Evolutionary conservation across 306 rosid genomes (phyloP), one percentile per base, ranked within the genome.

Genomic region (Malus asiatica): DNA sequence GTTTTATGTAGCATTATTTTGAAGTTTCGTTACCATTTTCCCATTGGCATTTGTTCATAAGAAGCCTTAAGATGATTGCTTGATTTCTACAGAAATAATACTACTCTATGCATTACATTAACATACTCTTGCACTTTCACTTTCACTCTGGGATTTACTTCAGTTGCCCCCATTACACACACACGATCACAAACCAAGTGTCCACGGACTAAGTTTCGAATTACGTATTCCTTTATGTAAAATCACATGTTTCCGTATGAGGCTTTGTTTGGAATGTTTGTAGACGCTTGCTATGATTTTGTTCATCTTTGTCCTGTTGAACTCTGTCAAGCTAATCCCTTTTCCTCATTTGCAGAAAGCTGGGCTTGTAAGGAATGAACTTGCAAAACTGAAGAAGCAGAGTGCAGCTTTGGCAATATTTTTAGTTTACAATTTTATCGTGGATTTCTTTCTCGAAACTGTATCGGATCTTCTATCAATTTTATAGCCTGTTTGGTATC

Each of bases 321-420:
- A 8, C 46, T 18, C 52, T 15, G 3, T 18, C 15, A 12, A 66
- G 2, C 33, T 76, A 32, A 57, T 29, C 3, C 4, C 4, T 53
- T 30, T 29, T 60, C 18, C 66, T 11, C 48, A 55, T 79, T 4
- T 89, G 96, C 97, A 95, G 99, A 92, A 84, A 73, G 93, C 91
- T 25, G 93, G 89, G 70, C 76, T 87, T 53, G 97, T 95, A 42
- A 88, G 87, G 85, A 96, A 82, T 48, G 99, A 95, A 81, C 93
- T 95, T 67, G 85, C 96, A 8, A 88, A 89, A 77, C 71, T 90
- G 89, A 95, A 84, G 57, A 92, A 88, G 79, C 71, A 84, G 90
- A 75, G 64, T 33, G 83, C 91, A 11, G 8, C 87, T 19, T 92
- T 89, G 86, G 79, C 81, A 0, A 40, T 25, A 5, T 20, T 12